Percentiles rank a stretch among this genome's conserved stretches.
Evolutionary conservation across 345 rosid genomes (phyloP).

Genomic region (Gossypium arboreum): DNA sequence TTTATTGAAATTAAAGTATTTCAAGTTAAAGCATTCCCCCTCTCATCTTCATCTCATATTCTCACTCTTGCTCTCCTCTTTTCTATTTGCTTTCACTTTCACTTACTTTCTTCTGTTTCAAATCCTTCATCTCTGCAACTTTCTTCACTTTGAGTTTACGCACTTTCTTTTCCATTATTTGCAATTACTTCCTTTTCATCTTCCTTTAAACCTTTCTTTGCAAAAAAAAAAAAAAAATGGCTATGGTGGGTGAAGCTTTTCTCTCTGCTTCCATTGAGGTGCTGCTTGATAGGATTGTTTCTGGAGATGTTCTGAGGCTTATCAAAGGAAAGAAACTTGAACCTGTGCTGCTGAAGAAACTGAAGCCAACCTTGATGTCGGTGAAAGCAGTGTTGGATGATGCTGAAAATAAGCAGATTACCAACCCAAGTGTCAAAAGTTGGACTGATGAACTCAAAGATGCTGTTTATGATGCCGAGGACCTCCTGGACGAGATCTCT

Average conservation of each 20-base stretch:
- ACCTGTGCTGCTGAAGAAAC: neutral
- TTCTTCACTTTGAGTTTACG: too few species aligned
- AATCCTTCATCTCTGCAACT: too few species aligned
- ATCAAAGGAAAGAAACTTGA: neutral
- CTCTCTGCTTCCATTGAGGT: slow-evolving; percentile 19
- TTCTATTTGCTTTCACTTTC: too few species aligned
- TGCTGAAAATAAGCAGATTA: slow-evolving; percentile 19
- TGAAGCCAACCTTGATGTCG: neutral
- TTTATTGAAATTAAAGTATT: too few species aligned
- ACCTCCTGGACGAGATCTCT: neutral
- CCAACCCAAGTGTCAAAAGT: neutral
- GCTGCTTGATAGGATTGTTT: slow-evolving; percentile 13
- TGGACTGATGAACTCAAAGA: slow-evolving; percentile 26
- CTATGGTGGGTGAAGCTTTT: slow-evolving; percentile 1
- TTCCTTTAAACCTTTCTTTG: too few species aligned
- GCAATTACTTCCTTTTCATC: too few species aligned
- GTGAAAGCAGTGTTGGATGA: slow-evolving; percentile 16
- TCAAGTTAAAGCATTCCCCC: too few species aligned
- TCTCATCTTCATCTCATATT: too few species aligned
- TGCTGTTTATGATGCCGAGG: slow-evolving; percentile 5
- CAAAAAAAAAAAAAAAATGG: neutral
- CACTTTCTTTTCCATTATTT: too few species aligned
- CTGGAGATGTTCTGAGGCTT: neutral
- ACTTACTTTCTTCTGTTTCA: too few species aligned
- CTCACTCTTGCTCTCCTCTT: too few species aligned